phyloP scores from a whole-genome alignment of 2,329 filamentous ascomycete genomes.

The Sporothrix variecibatus region DNA sequence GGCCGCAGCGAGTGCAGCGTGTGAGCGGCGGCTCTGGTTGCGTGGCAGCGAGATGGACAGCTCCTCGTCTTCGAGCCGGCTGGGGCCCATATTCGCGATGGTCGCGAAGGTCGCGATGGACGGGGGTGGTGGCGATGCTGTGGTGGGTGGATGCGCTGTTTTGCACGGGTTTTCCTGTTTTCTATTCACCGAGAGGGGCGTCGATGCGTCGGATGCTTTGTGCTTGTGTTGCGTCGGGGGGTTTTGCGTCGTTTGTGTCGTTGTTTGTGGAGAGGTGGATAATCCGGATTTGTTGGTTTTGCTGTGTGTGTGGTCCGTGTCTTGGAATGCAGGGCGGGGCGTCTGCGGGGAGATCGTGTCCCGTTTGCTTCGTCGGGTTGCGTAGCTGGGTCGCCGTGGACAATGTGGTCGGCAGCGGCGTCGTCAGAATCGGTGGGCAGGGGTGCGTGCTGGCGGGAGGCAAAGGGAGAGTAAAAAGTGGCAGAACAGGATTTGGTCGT shows the following conservation, averaged over 20 bases:
- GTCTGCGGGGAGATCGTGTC: slow-evolving; percentile 1
- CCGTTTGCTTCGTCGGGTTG: background rate
- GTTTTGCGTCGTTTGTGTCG: background rate
- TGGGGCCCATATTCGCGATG: slow-evolving; percentile 48
- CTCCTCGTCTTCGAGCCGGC: slow-evolving; percentile 76
- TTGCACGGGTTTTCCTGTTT: background rate
- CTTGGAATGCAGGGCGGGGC: slow-evolving; percentile 12
- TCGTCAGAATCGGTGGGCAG: background rate
- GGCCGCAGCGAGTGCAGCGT: slow-evolving; percentile 28
- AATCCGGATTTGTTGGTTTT: background rate
- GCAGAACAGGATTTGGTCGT: background rate
- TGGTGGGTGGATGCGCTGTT: background rate
- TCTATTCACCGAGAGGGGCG: background rate
- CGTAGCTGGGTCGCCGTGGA: background rate
- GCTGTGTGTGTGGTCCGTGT: slow-evolving; percentile 6
- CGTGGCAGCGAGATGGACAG: slow-evolving; percentile 74
- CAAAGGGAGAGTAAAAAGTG: background rate
- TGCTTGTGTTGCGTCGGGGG: slow-evolving; percentile 11
- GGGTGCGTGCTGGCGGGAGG: background rate
- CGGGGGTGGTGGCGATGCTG: background rate
- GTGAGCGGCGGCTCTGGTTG: slow-evolving; percentile 59
- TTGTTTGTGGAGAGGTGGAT: slow-evolving; percentile 1
- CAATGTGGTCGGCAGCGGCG: background rate
- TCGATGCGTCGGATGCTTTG: background rate
- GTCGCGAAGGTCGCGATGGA: background rate